Conservation (phyloP, 371 early-diverging fungal genomes). For the Mucor sp. region DNA sequence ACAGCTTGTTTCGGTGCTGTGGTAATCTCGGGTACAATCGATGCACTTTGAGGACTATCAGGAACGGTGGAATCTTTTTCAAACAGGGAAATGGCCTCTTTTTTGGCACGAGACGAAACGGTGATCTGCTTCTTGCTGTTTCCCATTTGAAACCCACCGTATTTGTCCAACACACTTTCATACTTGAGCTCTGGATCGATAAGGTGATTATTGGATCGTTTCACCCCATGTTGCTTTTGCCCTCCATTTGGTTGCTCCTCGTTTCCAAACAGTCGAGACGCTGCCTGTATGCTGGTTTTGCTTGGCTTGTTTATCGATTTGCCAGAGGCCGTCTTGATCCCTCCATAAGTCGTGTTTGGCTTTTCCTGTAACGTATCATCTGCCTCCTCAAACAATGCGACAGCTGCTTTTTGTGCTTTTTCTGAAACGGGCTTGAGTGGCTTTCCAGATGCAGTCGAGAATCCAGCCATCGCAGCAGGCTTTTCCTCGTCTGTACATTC, state of each 20-base stretch:
- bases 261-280: background rate
- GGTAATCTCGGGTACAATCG: background rate
- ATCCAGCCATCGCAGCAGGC: background rate
- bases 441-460: slow-evolving; percentile 17
- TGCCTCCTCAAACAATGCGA: background rate
- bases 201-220: slow-evolving; percentile 2
- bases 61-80: background rate
- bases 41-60: background rate
- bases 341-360: background rate
- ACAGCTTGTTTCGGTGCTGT: background rate
- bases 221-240: background rate
- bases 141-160: slow-evolving; percentile 32
- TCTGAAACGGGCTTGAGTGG: background rate
- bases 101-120: slow-evolving; percentile 29
- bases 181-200: slow-evolving; percentile 15
- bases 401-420: slow-evolving; percentile 5
- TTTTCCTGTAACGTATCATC: background rate
- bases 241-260: background rate
- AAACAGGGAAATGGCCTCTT: slow-evolving; percentile 28
- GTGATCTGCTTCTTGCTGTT: slow-evolving; percentile 5
- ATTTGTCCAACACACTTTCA: slow-evolving; percentile 20
- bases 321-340: slow-evolving; percentile 11
- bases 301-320: slow-evolving; percentile 4
- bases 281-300: background rate
- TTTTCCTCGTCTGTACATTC: background rate